A percentile compares a stretch with the other conserved stretches of the same genome.
Conservation (phyloP, 306 rosid species). For the Vigna nakashimae region DNA sequence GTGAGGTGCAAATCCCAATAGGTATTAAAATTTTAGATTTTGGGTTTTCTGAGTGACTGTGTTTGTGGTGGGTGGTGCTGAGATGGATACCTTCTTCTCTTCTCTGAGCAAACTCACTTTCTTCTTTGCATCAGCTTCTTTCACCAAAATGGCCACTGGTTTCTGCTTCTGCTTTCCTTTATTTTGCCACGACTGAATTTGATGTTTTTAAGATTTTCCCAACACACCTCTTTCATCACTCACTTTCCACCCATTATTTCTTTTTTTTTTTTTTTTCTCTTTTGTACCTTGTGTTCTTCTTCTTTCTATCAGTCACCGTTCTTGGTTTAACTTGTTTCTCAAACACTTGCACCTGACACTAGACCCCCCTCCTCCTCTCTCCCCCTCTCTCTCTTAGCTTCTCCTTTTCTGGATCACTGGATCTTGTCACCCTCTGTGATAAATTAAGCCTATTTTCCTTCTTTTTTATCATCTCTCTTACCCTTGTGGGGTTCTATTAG, state of each 20-base stretch:
- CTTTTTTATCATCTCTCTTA: not conserved
- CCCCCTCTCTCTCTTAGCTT: not conserved
- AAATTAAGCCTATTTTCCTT: not conserved
- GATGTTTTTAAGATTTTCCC: slow-evolving; percentile 48
- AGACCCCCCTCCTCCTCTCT: not conserved
- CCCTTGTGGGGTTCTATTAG: slow-evolving; percentile 1
- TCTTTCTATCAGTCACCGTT: slow-evolving; percentile 24
- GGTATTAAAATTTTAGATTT: slow-evolving; percentile 38
- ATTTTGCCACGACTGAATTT: slow-evolving; percentile 45
- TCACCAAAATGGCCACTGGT: slow-evolving; percentile 58
- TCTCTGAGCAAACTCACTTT: slow-evolving; percentile 46
- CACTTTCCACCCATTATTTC: slow-evolving; percentile 28
- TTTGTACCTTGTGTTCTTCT: not conserved
- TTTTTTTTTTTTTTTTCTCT: not conserved
- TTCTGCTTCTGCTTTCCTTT: slow-evolving; percentile 48
- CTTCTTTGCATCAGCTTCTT: slow-evolving; percentile 56
- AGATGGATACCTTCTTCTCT: slow-evolving; percentile 31
- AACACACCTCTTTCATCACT: slow-evolving; percentile 29
- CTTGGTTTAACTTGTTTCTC: slow-evolving; percentile 39
- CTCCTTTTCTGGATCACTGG: slow-evolving; percentile 39
- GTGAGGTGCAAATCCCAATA: slow-evolving; percentile 55
- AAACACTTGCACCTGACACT: slow-evolving; percentile 43
- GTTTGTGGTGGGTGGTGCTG: not conserved
- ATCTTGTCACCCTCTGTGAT: slow-evolving; percentile 9
- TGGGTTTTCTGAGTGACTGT: slow-evolving; percentile 34